phyloP scores from a whole-genome alignment of 371 early-diverging fungal species.

The Rhizopus sp. region DNA sequence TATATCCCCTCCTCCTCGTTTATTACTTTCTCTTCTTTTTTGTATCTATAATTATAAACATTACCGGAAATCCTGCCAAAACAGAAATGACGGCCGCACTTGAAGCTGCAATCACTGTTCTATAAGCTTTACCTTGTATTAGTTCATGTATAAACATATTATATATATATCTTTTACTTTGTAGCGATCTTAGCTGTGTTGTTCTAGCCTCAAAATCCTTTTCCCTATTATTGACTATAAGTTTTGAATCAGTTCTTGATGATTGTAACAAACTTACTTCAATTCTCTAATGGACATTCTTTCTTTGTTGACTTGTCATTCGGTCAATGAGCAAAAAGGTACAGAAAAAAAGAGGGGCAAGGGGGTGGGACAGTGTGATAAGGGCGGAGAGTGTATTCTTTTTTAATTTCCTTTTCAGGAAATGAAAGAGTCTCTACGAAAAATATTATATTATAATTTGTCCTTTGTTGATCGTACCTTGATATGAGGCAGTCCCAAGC shows the following conservation, averaged over 20 bases:
- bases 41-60: no score
- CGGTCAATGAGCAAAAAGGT: slow-evolving; percentile 1
- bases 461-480: slow-evolving; percentile 14
- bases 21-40: slow-evolving; percentile 10
- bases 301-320: slow-evolving; percentile 4
- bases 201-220: slow-evolving; percentile 11
- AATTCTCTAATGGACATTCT: slow-evolving; percentile 16
- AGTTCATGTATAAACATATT: neutral
- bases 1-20: slow-evolving; percentile 8
- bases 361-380: neutral
- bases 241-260: neutral
- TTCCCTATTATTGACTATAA: slow-evolving; percentile 5
- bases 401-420: neutral
- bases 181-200: slow-evolving; percentile 11
- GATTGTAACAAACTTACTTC: slow-evolving; percentile 5
- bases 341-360: slow-evolving; percentile 1
- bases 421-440: no score
- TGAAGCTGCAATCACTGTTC: slow-evolving; percentile 65
- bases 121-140: slow-evolving; percentile 37
- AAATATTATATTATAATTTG: slow-evolving; percentile 7
- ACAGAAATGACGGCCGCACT: slow-evolving; percentile 64
- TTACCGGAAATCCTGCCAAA: slow-evolving; percentile 62
- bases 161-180: slow-evolving; percentile 9
- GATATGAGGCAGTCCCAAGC: slow-evolving; percentile 7
- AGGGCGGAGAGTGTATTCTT: slow-evolving; percentile 1